phyloP scores from a whole-genome alignment of 2,329 filamentous ascomycete genomes.

The Pseudonectria foliicola region DNA sequence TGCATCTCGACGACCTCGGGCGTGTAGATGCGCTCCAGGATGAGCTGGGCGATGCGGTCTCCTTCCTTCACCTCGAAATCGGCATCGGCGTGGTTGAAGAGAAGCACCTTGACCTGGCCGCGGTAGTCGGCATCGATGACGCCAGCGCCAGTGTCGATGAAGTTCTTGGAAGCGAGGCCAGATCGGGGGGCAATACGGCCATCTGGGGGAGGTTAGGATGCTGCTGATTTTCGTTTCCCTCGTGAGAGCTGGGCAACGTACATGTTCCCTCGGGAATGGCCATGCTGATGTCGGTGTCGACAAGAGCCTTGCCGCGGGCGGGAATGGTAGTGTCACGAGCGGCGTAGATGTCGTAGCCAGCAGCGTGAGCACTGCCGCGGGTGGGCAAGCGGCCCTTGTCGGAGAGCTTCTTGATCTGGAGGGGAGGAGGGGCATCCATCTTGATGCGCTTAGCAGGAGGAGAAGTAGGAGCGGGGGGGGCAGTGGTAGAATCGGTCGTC shows the following conservation, averaged over 20 bases:
- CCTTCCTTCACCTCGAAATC: conserved; percentile 80
- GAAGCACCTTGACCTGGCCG: conserved; percentile 84
- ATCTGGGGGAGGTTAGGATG: conserved; percentile 42
- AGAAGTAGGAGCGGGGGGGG: conserved; percentile 45
- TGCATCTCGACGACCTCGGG: conserved; percentile 86
- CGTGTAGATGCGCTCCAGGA: conserved; percentile 90
- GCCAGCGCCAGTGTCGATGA: conserved; percentile 91
- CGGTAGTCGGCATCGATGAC: conserved; percentile 98
- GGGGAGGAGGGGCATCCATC: conserved; percentile 46
- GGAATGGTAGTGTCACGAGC: conserved; percentile 69
- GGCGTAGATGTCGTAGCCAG: conserved; percentile 90
- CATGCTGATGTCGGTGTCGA: conserved; percentile 87
- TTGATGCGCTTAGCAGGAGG: conserved; percentile 78
- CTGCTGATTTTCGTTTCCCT: not conserved
- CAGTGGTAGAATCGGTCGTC: conserved; percentile 16
- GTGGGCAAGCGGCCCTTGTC: conserved; percentile 75
- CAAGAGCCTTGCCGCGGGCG: conserved; percentile 73
- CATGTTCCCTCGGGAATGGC: conserved; percentile 86
- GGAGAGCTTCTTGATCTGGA: conserved; percentile 84
- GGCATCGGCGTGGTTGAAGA: conserved; percentile 83
- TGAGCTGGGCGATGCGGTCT: conserved; percentile 87
- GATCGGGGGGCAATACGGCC: conserved; percentile 85
- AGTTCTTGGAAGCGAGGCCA: conserved; percentile 87
- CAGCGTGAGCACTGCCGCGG: conserved; percentile 79
- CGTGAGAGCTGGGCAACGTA: conserved; percentile 29